These are phyloP conservation scores for Ustilago vetiveriae DNA, from an alignment of 1,284 basidiomycete genomes.

Conservation along the genomic window DNA sequence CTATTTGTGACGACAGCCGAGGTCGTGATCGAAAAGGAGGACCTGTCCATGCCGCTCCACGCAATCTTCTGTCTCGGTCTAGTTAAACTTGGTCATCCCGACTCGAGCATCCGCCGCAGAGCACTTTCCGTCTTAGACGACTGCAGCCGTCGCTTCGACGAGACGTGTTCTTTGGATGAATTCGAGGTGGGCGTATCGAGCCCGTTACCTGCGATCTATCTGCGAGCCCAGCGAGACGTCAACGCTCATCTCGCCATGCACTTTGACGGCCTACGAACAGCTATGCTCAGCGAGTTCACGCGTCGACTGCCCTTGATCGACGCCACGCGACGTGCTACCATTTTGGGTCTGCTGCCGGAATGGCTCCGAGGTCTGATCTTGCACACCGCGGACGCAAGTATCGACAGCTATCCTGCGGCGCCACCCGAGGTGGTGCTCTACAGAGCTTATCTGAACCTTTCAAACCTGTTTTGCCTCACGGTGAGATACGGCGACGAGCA, in stretches of 20 bases:
- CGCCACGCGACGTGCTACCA: constrained; percentile 43
- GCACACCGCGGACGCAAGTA: constrained; percentile 21
- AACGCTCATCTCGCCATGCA: constrained; percentile 82
- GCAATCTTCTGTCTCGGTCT: constrained; percentile 84
- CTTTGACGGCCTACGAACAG: constrained; percentile 77
- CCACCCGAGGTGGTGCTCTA: constrained; percentile 38
- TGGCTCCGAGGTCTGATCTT: constrained; percentile 54
- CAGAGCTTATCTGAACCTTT: constrained; percentile 71
- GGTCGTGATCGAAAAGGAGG: constrained; percentile 74
- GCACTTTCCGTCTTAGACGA: constrained; percentile 85
- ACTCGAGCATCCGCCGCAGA: constrained; percentile 75
- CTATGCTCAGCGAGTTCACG: constrained; percentile 79
- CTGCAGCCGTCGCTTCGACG: constrained; percentile 66
- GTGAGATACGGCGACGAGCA: constrained; percentile 79
- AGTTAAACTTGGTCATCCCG: constrained; percentile 83
- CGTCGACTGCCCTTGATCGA: constrained; percentile 76
- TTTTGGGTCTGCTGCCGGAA: constrained; percentile 55
- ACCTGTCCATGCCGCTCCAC: constrained; percentile 76
- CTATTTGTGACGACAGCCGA: constrained; percentile 85
- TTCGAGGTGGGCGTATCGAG: constrained; percentile 82
- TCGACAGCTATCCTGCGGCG: constrained; percentile 25
- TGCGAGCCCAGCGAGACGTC: constrained; percentile 80
- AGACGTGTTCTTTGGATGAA: constrained; percentile 30
- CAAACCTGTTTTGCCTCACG: constrained; percentile 85
- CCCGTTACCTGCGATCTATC: constrained; percentile 78